These are phyloP conservation scores for Aspergillus panamensis DNA, from an alignment of 495 filamentous ascomycete species.

Conservation along the genomic window DNA sequence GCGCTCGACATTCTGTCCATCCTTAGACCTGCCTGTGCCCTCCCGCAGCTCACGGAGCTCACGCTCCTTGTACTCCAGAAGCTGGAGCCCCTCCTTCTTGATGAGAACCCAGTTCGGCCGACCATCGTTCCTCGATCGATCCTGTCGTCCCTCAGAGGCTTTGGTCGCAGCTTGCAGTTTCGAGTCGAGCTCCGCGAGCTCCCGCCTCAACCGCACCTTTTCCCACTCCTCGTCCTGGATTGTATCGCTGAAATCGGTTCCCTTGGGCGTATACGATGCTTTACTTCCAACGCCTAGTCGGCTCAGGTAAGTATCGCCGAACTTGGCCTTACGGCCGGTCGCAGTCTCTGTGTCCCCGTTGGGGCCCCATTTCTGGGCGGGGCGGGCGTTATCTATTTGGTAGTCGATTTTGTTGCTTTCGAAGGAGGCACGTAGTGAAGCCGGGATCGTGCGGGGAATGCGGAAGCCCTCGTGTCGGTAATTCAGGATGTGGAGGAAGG, in stretches of 20 bases:
- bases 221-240: constrained; percentile 89
- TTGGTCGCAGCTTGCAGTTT: constrained; percentile 75
- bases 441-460: constrained; percentile 88
- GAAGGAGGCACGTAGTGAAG: constrained; percentile 84
- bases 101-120: constrained; percentile 65
- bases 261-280: constrained; percentile 61
- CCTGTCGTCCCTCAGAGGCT: constrained; percentile 54
- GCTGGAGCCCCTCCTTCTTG: constrained; percentile 87
- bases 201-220: constrained; percentile 89
- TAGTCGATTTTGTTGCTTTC: constrained; percentile 95
- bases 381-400: constrained; percentile 70
- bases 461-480: constrained; percentile 92
- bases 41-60: constrained; percentile 46
- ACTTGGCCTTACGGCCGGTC: constrained; percentile 89
- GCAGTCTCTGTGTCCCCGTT: constrained; percentile 67
- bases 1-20: constrained; percentile 41
- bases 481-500: constrained; percentile 94
- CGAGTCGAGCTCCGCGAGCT: constrained; percentile 79
- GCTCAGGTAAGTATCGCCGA: constrained; percentile 93
- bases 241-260: constrained; percentile 80
- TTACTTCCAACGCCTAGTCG: constrained; percentile 83
- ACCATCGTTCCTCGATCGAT: constrained; percentile 54
- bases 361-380: constrained; percentile 63
- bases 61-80: constrained; percentile 60
- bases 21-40: constrained; percentile 43